These are phyloP conservation scores for Dactylellina haptotyla DNA, from an alignment of 2,329 filamentous ascomycete genomes.

Conservation along the genomic window DNA sequence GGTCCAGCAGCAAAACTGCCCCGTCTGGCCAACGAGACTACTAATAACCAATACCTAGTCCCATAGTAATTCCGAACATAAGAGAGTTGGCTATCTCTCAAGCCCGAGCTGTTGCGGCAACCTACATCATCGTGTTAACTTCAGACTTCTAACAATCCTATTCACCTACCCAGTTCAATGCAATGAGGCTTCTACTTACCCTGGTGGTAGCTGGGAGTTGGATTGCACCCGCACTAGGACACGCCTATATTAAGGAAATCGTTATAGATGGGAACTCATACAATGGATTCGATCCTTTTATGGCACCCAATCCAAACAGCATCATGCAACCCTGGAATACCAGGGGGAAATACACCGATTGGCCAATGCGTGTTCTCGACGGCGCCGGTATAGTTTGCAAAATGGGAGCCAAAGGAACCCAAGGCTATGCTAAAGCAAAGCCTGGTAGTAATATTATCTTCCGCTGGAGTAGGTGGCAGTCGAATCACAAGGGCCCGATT, in stretches of 20 bases:
- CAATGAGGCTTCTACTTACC: too few relatives aligned
- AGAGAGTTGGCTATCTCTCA: too few relatives aligned
- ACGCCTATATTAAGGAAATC: slow-evolving; percentile 55
- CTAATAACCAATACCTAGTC: too few relatives aligned
- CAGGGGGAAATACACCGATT: not conserved
- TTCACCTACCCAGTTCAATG: too few relatives aligned
- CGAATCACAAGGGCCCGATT: slow-evolving; percentile 65
- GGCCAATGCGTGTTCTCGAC: not conserved
- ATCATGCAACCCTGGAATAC: not conserved
- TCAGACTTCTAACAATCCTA: too few relatives aligned
- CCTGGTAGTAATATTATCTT: slow-evolving; percentile 65
- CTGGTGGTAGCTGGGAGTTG: too few relatives aligned
- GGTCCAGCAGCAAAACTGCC: too few relatives aligned
- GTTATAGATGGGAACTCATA: slow-evolving; percentile 3
- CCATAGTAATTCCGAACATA: too few relatives aligned
- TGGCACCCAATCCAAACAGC: not conserved
- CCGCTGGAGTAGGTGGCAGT: slow-evolving; percentile 66
- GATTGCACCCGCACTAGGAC: too few relatives aligned
- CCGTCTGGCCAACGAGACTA: too few relatives aligned
- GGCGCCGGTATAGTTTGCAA: not conserved
- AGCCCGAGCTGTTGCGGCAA: too few relatives aligned
- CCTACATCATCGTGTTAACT: too few relatives aligned
- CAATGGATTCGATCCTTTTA: not conserved
- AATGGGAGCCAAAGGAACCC: slow-evolving; percentile 26
- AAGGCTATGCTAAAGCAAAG: slow-evolving; percentile 60